Conservation (phyloP, 257 asterid species). For the Penstemon davidsonii region DNA sequence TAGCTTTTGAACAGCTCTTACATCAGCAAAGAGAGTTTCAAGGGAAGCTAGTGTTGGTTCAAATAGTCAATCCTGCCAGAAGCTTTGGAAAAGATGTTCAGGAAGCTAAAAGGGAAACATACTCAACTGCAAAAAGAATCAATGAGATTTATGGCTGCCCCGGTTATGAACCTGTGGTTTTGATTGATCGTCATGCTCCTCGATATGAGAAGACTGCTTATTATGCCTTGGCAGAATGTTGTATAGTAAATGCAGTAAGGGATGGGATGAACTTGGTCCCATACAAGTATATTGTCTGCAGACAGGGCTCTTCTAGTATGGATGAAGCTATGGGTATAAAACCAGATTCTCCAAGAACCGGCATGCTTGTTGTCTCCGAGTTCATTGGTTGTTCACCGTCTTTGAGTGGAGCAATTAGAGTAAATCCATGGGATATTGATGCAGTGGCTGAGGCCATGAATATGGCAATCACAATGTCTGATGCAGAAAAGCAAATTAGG, state of each 20-base stretch:
- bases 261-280: constrained; percentile 98
- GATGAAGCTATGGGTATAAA: constrained; percentile 47
- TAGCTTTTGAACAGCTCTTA: constrained; percentile 79
- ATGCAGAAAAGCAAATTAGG: constrained; percentile 70
- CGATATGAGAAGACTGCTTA: constrained; percentile 86
- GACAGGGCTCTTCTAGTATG: constrained; percentile 75
- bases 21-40: constrained; percentile 46
- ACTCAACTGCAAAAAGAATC: constrained; percentile 61
- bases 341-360: constrained; percentile 54
- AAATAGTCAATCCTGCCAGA: constrained; percentile 91
- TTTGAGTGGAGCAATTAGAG: constrained; percentile 87
- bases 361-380: constrained; percentile 90
- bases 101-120: constrained; percentile 78
- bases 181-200: constrained; percentile 79
- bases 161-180: constrained; percentile 62
- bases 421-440: constrained; percentile 91
- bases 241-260: constrained; percentile 89
- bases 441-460: constrained; percentile 83
- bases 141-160: constrained; percentile 58
- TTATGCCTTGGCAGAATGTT: constrained; percentile 87
- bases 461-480: constrained; percentile 64
- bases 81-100: constrained; percentile 85
- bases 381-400: constrained; percentile 95
- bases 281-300: constrained; percentile 76
- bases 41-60: constrained; percentile 73